phyloP scores from a whole-genome alignment of 306 rosid genomes.

The Myrica gale region DNA sequence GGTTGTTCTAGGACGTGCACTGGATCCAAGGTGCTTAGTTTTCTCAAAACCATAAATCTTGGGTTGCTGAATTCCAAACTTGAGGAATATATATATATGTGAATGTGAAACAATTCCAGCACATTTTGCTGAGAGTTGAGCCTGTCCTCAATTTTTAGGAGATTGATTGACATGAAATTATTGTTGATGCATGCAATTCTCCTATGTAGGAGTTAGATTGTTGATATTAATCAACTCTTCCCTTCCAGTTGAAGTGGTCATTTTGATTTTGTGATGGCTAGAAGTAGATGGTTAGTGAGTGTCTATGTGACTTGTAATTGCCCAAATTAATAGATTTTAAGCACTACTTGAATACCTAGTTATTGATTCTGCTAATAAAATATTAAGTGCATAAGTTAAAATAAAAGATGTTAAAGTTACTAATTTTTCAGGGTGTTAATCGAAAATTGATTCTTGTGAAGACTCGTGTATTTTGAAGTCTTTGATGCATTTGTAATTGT shows the following conservation, averaged over 20 bases:
- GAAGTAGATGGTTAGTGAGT: not conserved
- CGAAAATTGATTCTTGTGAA: not conserved
- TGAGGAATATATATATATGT: not conserved
- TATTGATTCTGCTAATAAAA: not conserved
- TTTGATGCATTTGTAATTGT: not conserved
- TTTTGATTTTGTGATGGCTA: no score
- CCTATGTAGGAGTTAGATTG: no score
- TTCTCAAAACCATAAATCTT: not conserved
- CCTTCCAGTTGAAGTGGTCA: no score
- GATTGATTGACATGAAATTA: no score
- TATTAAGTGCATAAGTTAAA: not conserved
- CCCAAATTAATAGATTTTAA: not conserved
- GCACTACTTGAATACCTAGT: not conserved
- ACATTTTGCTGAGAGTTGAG: constrained; percentile 1
- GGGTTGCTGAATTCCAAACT: not conserved
- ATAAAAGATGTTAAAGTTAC: not conserved
- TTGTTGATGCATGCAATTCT: no score
- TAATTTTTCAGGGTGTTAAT: not conserved
- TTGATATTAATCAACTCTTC: no score
- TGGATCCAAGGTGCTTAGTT: constrained; percentile 69
- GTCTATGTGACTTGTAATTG: not conserved
- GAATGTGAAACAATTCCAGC: no score
- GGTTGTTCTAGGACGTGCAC: constrained; percentile 54
- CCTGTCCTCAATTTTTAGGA: not conserved
- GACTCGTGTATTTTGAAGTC: not conserved